Evolutionary conservation across 768 basidiomycete species (phyloP).

Genomic region (Rhodotorula babjevae): DNA sequence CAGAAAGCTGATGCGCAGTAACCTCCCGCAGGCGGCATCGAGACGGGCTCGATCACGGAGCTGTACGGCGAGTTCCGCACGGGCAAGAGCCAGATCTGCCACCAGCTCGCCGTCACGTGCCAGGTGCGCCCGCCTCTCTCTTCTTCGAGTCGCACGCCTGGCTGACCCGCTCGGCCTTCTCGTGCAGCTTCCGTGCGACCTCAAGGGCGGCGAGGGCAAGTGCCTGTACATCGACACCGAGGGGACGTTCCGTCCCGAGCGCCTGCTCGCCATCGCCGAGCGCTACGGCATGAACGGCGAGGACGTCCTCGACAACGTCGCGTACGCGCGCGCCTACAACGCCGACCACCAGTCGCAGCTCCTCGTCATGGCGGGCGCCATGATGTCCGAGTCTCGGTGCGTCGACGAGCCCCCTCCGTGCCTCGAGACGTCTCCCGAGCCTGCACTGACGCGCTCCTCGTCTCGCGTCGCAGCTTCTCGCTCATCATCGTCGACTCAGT

Average conservation of each 20-base stretch:
- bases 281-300: constrained; percentile 95
- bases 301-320: constrained; percentile 96
- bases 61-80: constrained; percentile 98
- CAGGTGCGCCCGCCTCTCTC: constrained; percentile 53
- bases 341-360: constrained; percentile 93
- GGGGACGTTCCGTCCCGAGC: constrained; percentile 95
- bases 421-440: too few relatives aligned
- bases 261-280: constrained; percentile 89
- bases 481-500: constrained; percentile 94
- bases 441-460: neutral
- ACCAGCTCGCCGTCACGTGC: constrained; percentile 95
- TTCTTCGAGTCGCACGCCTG: neutral
- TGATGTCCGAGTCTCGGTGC: constrained; percentile 97
- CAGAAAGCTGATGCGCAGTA: neutral
- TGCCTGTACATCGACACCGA: constrained; percentile 99
- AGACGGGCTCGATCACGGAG: constrained; percentile 97
- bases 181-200: constrained; percentile 75
- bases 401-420: neutral
- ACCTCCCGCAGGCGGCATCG: constrained; percentile 70
- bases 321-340: constrained; percentile 96
- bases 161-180: neutral
- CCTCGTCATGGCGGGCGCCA: constrained; percentile 85
- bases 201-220: constrained; percentile 99
- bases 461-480: constrained; percentile 65
- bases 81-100: constrained; percentile 96